Evolutionary conservation across 805 yeast species (phyloP), one percentile per base, ranked within the genome.

Genomic region (Starmerella bombicola): DNA sequence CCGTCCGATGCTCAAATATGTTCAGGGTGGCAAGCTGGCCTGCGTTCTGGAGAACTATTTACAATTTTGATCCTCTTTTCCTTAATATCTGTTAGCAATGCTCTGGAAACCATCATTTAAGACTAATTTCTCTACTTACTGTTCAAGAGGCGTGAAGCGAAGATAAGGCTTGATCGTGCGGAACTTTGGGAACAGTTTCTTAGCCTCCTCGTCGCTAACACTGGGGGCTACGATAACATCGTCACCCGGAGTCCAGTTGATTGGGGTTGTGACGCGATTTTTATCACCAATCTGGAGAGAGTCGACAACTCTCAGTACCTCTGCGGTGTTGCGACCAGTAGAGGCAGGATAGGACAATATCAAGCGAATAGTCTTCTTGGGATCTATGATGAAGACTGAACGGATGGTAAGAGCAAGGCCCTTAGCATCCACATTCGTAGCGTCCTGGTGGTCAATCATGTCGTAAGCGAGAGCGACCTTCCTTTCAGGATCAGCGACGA

Each of bases 151-250:
- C 33, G 85, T 76, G 66, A 65, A 69, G 66, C 95, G 81, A 66
- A 85, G 74, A 75, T 86, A 85, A 49, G 95, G 95, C 74, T 84
- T 86, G 65, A 86, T 78, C 56, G 77, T 76, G 62, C 74, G 78
- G 76, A 83, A 84, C 56, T 80, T 76, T 51, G 95, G 94, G 70
- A 85, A 85, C 64, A 82, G 76, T 58, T 76, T 74, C 68, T 77
- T 77, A 33, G 86, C 86, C 53, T 71, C 85, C 59, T 77, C 91
- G 64, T 85, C 80, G 46, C 83, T 71, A 46, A 85, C 84, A 38
- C 80, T 64, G 54, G 95, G 95, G 61, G 88, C 95, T 50, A 86
- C 86, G 63, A 85, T 85, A 48, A 86, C 96, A 62, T 85, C 95
- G 49, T 84, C 78, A 55, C 95, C 95, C 40, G 73, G 78, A 43